Conservation (phyloP, 176 grass and related monocot species). For the Carex scoparia region DNA sequence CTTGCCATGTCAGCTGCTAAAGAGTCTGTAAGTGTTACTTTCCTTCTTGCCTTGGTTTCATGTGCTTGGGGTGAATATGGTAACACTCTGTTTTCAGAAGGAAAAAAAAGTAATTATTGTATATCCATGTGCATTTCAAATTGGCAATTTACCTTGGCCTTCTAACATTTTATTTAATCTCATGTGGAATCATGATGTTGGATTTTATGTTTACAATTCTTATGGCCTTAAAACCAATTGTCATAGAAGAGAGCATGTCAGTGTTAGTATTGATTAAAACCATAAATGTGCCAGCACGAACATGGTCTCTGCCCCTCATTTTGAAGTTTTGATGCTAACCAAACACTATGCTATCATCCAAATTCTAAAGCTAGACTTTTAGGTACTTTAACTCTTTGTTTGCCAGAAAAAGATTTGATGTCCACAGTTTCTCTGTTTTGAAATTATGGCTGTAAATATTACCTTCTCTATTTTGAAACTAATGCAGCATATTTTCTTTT, state of each 20-base stretch:
- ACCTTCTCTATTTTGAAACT: neutral
- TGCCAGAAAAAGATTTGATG: neutral
- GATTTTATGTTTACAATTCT: neutral
- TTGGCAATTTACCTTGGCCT: neutral
- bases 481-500: neutral
- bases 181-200: neutral
- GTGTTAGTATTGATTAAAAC: neutral
- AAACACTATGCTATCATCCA: neutral
- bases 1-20: constrained; percentile 96
- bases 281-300: neutral
- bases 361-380: neutral
- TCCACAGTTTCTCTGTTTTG: neutral
- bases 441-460: neutral
- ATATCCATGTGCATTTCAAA: neutral
- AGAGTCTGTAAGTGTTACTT: constrained; percentile 71
- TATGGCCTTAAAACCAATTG: neutral
- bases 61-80: neutral
- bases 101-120: constrained; percentile 2
- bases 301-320: neutral
- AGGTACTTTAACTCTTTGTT: neutral
- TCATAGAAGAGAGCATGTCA: neutral
- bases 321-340: neutral
- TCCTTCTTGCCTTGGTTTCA: neutral
- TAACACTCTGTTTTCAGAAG: neutral
- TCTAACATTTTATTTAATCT: neutral